These are phyloP conservation scores for Ophiobolus disseminans DNA, from an alignment of 2,329 filamentous ascomycete species.

Conservation along the genomic window DNA sequence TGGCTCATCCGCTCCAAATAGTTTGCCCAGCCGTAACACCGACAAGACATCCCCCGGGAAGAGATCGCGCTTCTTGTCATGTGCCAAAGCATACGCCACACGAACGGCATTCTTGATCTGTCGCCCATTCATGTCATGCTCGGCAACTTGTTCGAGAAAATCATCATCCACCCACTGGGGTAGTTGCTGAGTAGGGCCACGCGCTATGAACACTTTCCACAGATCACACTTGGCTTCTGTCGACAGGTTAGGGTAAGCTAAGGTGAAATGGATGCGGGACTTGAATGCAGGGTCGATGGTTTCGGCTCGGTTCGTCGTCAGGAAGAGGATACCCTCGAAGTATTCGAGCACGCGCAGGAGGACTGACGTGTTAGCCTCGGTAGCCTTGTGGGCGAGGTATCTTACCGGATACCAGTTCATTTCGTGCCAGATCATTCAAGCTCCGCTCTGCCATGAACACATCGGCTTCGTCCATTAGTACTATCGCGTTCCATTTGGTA, in stretches of 20 bases:
- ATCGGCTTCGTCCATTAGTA: slow-evolving; percentile 59
- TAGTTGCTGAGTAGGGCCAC: slow-evolving; percentile 13
- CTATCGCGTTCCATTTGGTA: slow-evolving; percentile 56
- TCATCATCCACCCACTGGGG: slow-evolving; percentile 36
- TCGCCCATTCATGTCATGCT: slow-evolving; percentile 48
- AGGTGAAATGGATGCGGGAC: slow-evolving; percentile 50
- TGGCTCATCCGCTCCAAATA: no score
- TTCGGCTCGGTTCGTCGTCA: slow-evolving; percentile 52
- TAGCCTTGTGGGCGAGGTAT: background rate
- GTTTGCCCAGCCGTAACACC: no score
- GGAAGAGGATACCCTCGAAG: slow-evolving; percentile 52
- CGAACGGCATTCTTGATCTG: slow-evolving; percentile 51
- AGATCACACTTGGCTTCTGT: slow-evolving; percentile 49
- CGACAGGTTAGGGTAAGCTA: slow-evolving; percentile 56
- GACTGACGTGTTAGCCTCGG: background rate
- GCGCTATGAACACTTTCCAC: slow-evolving; percentile 54
- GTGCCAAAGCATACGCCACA: no score
- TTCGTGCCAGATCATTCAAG: slow-evolving; percentile 8
- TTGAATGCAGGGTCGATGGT: slow-evolving; percentile 49
- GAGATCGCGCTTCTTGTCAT: no score
- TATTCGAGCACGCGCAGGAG: slow-evolving; percentile 49
- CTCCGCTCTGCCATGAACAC: slow-evolving; percentile 59
- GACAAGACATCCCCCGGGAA: no score
- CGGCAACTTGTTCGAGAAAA: slow-evolving; percentile 39
- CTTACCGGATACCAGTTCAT: slow-evolving; percentile 16